A percentile compares a stretch with the other conserved stretches of the same genome.
Conservation (phyloP, 176 grass and related monocot genomes). For the Triticum urartu region DNA sequence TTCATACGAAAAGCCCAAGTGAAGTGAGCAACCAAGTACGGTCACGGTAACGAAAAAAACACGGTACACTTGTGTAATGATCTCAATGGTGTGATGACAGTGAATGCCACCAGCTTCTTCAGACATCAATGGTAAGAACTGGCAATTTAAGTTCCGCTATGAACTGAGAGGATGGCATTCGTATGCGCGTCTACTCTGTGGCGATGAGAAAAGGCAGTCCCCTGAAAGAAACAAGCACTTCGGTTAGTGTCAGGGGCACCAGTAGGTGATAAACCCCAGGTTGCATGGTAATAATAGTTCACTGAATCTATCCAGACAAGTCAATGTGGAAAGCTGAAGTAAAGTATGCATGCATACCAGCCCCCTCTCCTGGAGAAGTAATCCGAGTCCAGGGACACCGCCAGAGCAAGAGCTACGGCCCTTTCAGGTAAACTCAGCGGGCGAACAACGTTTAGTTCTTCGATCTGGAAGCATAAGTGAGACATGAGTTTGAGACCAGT, state of each 20-base stretch:
- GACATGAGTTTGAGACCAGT: neutral
- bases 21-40: neutral
- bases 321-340: constrained; percentile 6
- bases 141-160: neutral
- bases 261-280: neutral
- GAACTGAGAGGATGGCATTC: neutral
- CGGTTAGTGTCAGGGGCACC: constrained; percentile 14
- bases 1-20: neutral
- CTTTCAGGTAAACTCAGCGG: constrained; percentile 77
- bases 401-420: constrained; percentile 82
- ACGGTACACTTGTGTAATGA: neutral
- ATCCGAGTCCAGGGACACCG: constrained; percentile 75
- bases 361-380: constrained; percentile 89
- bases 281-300: neutral
- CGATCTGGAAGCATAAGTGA: constrained; percentile 45
- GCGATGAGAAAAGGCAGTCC: constrained; percentile 80
- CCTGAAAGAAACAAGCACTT: constrained; percentile 56
- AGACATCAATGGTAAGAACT: neutral
- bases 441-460: constrained; percentile 68
- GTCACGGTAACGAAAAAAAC: neutral
- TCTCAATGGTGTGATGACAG: neutral
- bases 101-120: constrained; percentile 14
- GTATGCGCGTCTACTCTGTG: constrained; percentile 45
- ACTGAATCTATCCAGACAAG: neutral
- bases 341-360: constrained; percentile 55